Evolutionary conservation across 805 yeast genomes (phyloP), one percentile per base, ranked within the genome.

Genomic region (Ogataea trehaloabstinens): DNA sequence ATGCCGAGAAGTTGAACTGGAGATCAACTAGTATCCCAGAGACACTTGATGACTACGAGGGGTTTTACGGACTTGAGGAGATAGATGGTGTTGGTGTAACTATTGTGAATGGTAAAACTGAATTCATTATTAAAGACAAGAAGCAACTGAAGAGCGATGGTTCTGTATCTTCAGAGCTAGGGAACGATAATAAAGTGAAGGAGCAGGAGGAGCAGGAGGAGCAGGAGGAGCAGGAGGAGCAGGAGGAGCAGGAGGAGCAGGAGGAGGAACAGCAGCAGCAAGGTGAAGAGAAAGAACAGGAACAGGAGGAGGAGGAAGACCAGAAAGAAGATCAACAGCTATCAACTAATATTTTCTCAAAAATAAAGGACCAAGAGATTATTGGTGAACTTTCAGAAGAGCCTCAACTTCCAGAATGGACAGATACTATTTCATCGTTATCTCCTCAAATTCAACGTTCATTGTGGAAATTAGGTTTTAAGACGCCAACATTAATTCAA

Each of bases 51-150:
- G 96, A 88, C 60, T 86, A 84, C 55, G 90, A 85, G 48, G 96
- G 96, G 0, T 83, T 90, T 52, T 88, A 81, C 58, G 99, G 97
- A 0, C 66, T 93, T 24, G 99, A 91, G 60, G 98, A 91, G 58
- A 73, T 93, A 35, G 96, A 88, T 41, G 97, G 96, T 31, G 97
- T 91, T 24, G 90, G 75, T 53, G 90, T 91, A 5, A 78, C 85
- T 43, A 71, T 80, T 38, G 76, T 78, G 2, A 68, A 85, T 45
- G 96, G 95, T 11, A 65, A 69, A 35, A 80, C 83, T 0, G 74
- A 75, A 38, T 84, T 82, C 52, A 55, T 71, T n/a, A 71, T 70
- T 7, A 67, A 56, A 11, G 71, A 68, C 28, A 53, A 61, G 45
- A 49, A 35, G 43, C 49, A 35, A 37, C 42, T 39, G 50, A 41